A percentile compares a stretch with the other conserved stretches of the same genome.
Conservation (phyloP, 169 alveolate species). For the Cryptosporidium xiaoi region DNA sequence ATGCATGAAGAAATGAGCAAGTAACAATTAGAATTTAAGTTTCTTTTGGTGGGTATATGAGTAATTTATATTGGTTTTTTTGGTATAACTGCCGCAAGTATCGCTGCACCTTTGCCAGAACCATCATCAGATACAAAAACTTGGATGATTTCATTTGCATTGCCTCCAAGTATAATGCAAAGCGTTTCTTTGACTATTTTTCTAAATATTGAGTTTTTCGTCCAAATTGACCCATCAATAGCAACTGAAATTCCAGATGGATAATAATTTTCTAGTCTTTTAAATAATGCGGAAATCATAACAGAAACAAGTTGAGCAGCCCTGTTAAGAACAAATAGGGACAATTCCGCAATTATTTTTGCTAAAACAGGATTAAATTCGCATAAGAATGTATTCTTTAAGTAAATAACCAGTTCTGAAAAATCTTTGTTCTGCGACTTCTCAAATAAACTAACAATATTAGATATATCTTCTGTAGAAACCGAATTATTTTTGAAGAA, state of each 20-base stretch:
- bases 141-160: not conserved
- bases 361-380: slow-evolving; percentile 1
- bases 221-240: slow-evolving; percentile 69
- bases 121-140: slow-evolving; percentile 63
- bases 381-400: not conserved
- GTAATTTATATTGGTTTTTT: not conserved
- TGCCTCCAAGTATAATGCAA: slow-evolving; percentile 1
- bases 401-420: not conserved
- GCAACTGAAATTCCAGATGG: slow-evolving; percentile 11
- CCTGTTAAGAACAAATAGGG: slow-evolving; percentile 31
- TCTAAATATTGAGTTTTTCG: slow-evolving; percentile 19
- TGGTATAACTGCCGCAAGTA: slow-evolving; percentile 5
- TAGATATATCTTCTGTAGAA: slow-evolving; percentile 38
- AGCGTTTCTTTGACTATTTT: slow-evolving; percentile 10
- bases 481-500: slow-evolving; percentile 20
- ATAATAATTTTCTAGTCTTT: not conserved
- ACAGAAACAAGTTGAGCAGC: slow-evolving; percentile 56
- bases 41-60: too few species aligned
- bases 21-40: too few species aligned
- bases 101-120: slow-evolving; percentile 70
- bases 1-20: too few species aligned
- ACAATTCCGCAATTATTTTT: not conserved
- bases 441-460: not conserved
- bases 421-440: not conserved
- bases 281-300: slow-evolving; percentile 27